Conservation (phyloP, 768 basidiomycete genomes). For the Podaxis pistillaris region DNA sequence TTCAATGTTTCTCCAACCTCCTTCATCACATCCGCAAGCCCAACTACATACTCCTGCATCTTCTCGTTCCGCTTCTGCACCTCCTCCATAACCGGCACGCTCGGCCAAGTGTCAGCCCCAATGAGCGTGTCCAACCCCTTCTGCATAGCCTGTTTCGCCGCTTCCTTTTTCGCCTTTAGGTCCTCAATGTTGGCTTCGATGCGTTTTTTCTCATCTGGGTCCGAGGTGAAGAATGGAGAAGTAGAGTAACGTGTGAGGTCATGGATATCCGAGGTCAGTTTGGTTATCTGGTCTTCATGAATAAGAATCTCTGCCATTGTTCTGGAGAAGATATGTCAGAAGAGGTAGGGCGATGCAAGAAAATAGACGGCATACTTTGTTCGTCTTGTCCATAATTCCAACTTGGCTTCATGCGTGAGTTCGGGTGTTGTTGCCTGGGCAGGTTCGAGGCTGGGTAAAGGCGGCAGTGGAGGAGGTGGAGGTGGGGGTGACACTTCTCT, state of each 20-base stretch:
- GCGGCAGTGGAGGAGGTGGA: conserved; percentile 3
- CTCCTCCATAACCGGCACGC: conserved; percentile 14
- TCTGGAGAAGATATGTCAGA: neutral
- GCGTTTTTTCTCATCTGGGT: conserved; percentile 5
- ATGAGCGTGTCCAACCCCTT: neutral
- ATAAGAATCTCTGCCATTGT: conserved; percentile 9
- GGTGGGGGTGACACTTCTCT: neutral
- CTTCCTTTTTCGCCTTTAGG: neutral
- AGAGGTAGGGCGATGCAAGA: neutral
- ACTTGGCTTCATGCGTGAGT: conserved; percentile 12
- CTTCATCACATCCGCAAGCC: conserved; percentile 16
- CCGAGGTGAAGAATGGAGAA: neutral
- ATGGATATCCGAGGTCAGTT: conserved; percentile 6
- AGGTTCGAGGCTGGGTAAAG: conserved; percentile 12
- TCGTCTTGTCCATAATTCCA: conserved; percentile 19
- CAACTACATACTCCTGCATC: conserved; percentile 10
- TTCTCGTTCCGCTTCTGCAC: conserved; percentile 15
- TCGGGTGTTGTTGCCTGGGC: neutral
- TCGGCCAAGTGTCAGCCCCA: conserved; percentile 14
- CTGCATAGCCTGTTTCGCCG: neutral
- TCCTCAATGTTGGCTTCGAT: neutral
- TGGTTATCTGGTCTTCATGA: neutral
- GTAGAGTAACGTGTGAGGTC: conserved; percentile 6
- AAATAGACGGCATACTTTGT: conserved; percentile 15
- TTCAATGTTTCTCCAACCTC: conserved; percentile 15